Evolutionary conservation across 2,329 filamentous ascomycete species (phyloP).

Genomic region (Aspergillus glaucus): DNA sequence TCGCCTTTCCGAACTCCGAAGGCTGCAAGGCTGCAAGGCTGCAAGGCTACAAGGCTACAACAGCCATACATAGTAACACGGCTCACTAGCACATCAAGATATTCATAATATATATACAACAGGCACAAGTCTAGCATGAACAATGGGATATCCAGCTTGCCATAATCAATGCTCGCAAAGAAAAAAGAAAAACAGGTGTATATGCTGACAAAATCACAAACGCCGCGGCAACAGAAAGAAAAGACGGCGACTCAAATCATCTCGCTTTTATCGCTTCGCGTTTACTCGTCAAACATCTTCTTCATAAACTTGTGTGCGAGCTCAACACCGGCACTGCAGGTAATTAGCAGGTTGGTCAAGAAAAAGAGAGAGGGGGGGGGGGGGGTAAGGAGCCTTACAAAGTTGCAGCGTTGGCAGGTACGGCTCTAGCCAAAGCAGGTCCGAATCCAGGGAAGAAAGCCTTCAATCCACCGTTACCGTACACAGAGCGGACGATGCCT

Average conservation of each 20-base stretch:
- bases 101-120: background rate
- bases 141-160: too few species aligned
- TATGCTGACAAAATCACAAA: constrained; percentile 1
- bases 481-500: constrained; percentile 75
- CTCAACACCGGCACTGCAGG: constrained; percentile 41
- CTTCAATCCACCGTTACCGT: constrained; percentile 71
- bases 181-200: constrained; percentile 1
- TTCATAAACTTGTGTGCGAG: constrained; percentile 47
- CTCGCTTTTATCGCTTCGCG: background rate
- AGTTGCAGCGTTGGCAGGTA: constrained; percentile 93
- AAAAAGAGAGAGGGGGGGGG: constrained; percentile 11
- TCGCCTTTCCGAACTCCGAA: too few species aligned
- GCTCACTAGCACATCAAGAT: background rate
- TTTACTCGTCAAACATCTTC: constrained; percentile 35
- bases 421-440: constrained; percentile 83
- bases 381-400: constrained; percentile 57
- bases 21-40: too few species aligned
- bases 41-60: too few species aligned
- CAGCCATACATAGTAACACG: too few species aligned
- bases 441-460: constrained; percentile 98
- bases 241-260: constrained; percentile 5
- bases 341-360: constrained; percentile 7
- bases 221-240: constrained; percentile 6
- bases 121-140: too few species aligned
- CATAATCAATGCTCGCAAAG: background rate